A percentile compares a stretch with the other conserved stretches of the same genome.
These are phyloP conservation scores for Yamadazyma aaseri DNA, from an alignment of 1,139 yeast genomes.

Conservation along the genomic window DNA sequence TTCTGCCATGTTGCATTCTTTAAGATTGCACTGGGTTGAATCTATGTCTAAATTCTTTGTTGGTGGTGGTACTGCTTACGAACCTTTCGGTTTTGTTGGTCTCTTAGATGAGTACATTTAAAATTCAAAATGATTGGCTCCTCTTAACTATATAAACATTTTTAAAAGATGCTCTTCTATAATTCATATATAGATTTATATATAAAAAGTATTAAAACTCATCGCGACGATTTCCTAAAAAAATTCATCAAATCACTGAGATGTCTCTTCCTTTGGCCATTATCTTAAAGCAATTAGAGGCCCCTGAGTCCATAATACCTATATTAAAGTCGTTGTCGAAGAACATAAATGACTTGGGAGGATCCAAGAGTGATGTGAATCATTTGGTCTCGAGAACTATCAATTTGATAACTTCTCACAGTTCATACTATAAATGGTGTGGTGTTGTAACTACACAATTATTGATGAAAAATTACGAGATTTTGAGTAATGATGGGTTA, in stretches of 20 bases:
- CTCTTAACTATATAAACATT: no score
- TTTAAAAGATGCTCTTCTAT: neutral
- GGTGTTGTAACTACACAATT: constrained; percentile 58
- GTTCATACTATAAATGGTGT: constrained; percentile 56
- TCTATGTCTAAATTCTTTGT: constrained; percentile 83
- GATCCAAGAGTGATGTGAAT: constrained; percentile 52
- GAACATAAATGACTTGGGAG: constrained; percentile 31
- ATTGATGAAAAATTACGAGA: constrained; percentile 49
- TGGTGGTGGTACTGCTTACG: constrained; percentile 75
- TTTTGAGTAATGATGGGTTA: constrained; percentile 59
- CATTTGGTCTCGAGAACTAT: constrained; percentile 56
- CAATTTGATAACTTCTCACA: constrained; percentile 52
- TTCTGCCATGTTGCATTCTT: constrained; percentile 81
- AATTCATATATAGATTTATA: no score
- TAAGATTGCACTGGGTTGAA: constrained; percentile 86
- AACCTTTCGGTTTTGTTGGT: constrained; percentile 59
- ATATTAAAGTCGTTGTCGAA: constrained; percentile 29
- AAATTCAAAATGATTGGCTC: no score
- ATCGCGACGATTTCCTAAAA: constrained; percentile 12
- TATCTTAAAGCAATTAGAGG: constrained; percentile 36
- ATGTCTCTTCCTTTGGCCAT: constrained; percentile 36
- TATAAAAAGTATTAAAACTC: neutral
- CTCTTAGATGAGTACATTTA: constrained; percentile 17
- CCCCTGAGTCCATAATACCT: constrained; percentile 36
- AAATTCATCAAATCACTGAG: neutral